These are phyloP conservation scores for Tricholoma flavovirens DNA, from an alignment of 768 basidiomycete genomes.

Conservation along the genomic window DNA sequence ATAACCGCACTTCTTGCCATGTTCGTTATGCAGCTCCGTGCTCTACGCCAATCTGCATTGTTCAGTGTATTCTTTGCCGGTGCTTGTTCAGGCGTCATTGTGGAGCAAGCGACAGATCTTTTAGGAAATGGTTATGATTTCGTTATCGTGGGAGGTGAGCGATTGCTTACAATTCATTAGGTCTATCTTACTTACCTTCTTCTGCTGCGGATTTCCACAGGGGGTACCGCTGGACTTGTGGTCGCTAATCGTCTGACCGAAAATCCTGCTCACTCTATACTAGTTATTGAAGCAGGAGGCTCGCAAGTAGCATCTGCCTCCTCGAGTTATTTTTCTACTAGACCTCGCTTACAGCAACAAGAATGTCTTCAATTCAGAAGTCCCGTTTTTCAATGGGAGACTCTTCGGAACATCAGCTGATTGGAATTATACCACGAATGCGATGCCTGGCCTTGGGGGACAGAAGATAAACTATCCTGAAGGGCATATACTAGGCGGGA, in stretches of 20 bases:
- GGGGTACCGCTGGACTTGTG: constrained; percentile 12
- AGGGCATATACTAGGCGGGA: constrained; percentile 26
- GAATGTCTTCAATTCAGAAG: constrained; percentile 15
- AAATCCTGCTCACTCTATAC: constrained; percentile 4
- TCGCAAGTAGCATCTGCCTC: constrained; percentile 5
- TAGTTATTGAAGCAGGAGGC: constrained; percentile 12
- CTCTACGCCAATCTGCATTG: not conserved
- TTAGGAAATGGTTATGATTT: constrained; percentile 8
- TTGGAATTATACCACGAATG: constrained; percentile 27
- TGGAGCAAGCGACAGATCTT: constrained; percentile 9
- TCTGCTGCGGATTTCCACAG: not conserved
- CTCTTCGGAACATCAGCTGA: constrained; percentile 16
- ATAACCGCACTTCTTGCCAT: not conserved
- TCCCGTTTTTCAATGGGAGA: constrained; percentile 16
- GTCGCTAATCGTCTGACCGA: constrained; percentile 12
- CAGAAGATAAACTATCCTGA: constrained; percentile 15
- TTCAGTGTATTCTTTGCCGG: not conserved
- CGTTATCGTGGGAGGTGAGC: constrained; percentile 10
- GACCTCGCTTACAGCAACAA: constrained; percentile 12
- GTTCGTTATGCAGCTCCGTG: not conserved
- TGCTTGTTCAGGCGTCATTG: constrained; percentile 2
- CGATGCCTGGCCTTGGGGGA: constrained; percentile 19
- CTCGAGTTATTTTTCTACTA: not conserved
- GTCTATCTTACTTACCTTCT: not conserved
- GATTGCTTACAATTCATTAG: not conserved